These are phyloP conservation scores for Ligustrum vulgare DNA, from an alignment of 257 asterid species.

Conservation along the genomic window DNA sequence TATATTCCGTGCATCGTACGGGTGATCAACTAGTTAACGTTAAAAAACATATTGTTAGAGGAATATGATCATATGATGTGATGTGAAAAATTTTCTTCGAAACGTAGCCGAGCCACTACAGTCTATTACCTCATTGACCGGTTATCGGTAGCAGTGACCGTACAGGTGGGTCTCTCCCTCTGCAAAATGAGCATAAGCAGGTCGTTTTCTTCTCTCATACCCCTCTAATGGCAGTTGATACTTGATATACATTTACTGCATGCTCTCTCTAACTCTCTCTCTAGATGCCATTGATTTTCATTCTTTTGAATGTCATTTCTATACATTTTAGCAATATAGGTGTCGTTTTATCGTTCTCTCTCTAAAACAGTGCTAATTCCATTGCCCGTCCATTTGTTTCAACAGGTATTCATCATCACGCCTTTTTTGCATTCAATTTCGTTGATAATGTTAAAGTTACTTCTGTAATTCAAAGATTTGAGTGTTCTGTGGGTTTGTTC, in stretches of 20 bases:
- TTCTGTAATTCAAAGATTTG: too few relatives aligned
- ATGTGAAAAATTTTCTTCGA: too few relatives aligned
- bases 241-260: conserved; percentile 55
- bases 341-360: neutral
- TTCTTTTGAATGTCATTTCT: neutral
- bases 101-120: neutral
- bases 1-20: too few relatives aligned
- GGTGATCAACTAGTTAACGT: too few relatives aligned
- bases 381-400: neutral
- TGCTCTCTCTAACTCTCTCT: conserved; percentile 14
- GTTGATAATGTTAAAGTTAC: neutral
- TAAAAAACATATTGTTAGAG: too few relatives aligned
- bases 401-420: neutral
- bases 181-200: conserved; percentile 42
- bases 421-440: neutral
- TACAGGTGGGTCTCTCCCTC: conserved; percentile 34
- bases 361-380: neutral
- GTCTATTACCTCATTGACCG: neutral
- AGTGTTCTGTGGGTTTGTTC: neutral
- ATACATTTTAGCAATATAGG: neutral
- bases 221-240: conserved; percentile 57
- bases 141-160: conserved; percentile 32
- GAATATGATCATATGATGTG: too few relatives aligned
- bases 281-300: neutral
- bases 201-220: conserved; percentile 47